Percentiles rank a stretch among this genome's conserved stretches.
Evolutionary conservation across 345 rosid species (phyloP).

Genomic region (Hypericum androsaemum): DNA sequence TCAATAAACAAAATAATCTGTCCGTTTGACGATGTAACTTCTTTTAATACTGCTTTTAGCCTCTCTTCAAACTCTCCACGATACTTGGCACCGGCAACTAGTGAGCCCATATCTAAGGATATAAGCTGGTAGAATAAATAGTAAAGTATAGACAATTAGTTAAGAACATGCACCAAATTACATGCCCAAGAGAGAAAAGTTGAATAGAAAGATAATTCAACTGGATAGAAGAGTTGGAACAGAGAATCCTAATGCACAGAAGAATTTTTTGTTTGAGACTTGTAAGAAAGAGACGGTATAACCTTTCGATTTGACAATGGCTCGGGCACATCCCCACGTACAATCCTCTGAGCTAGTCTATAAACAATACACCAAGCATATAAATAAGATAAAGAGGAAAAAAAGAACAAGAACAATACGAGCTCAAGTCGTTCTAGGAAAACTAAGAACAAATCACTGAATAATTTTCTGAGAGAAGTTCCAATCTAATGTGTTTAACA

Average conservation of each 20-base stretch:
- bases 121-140: conserved; percentile 37
- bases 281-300: conserved; percentile 2
- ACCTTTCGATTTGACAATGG: conserved; percentile 68
- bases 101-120: conserved; percentile 83
- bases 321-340: conserved; percentile 86
- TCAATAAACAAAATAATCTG: conserved; percentile 79
- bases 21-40: conserved; percentile 83
- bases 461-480: too few relatives aligned
- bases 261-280: too few relatives aligned
- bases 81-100: conserved; percentile 83
- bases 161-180: neutral
- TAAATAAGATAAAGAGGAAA: neutral
- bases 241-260: too few relatives aligned
- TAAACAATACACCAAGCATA: conserved; percentile 7
- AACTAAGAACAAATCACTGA: too few relatives aligned
- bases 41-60: conserved; percentile 86
- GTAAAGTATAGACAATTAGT: too few relatives aligned
- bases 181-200: neutral
- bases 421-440: too few relatives aligned
- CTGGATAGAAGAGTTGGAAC: neutral
- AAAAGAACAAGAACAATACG: neutral
- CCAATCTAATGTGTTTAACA: too few relatives aligned
- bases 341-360: conserved; percentile 78
- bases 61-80: conserved; percentile 82
- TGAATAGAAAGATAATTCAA: neutral